Evolutionary conservation across 1,284 basidiomycete species (phyloP).

Genomic region (Malassezia cuniculi): DNA sequence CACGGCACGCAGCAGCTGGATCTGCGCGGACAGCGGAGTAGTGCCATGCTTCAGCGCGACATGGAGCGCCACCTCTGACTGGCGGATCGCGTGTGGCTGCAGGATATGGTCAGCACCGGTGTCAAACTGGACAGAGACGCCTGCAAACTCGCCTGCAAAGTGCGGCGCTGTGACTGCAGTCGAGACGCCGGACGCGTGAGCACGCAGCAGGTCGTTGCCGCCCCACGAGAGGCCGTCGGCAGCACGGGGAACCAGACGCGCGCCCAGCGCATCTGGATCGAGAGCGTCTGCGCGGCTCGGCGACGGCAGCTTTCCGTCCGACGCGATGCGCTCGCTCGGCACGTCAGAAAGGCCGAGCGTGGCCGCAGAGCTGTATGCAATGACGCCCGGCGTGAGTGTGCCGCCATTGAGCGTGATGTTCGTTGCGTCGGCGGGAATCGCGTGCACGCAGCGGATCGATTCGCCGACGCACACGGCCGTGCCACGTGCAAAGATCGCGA

Average conservation of each 20-base stretch:
- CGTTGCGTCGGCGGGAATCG: not conserved
- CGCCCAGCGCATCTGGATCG: constrained; percentile 1
- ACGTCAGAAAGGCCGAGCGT: constrained; percentile 34
- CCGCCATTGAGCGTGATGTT: constrained; percentile 19
- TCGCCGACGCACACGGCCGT: constrained; percentile 18
- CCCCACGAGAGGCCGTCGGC: constrained; percentile 31
- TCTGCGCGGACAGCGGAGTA: constrained; percentile 57
- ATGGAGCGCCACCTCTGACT: constrained; percentile 60
- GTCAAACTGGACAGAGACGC: constrained; percentile 43
- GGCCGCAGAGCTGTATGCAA: constrained; percentile 25
- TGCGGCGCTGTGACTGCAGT: constrained; percentile 50
- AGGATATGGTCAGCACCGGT: constrained; percentile 44
- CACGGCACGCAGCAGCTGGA: constrained; percentile 57
- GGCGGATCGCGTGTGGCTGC: constrained; percentile 55
- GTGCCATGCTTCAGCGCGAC: constrained; percentile 51
- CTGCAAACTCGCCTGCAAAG: constrained; percentile 49
- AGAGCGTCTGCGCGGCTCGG: constrained; percentile 2
- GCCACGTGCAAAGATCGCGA: constrained; percentile 19
- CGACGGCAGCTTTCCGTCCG: constrained; percentile 19
- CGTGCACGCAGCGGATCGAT: too few species aligned
- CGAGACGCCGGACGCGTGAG: constrained; percentile 52
- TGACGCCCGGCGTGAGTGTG: constrained; percentile 11
- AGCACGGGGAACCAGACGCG: constrained; percentile 13
- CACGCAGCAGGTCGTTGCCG: constrained; percentile 34
- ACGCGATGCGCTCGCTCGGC: constrained; percentile 20